Conservation (phyloP, 805 yeast species). For the Zygotorulaspora sp. region DNA sequence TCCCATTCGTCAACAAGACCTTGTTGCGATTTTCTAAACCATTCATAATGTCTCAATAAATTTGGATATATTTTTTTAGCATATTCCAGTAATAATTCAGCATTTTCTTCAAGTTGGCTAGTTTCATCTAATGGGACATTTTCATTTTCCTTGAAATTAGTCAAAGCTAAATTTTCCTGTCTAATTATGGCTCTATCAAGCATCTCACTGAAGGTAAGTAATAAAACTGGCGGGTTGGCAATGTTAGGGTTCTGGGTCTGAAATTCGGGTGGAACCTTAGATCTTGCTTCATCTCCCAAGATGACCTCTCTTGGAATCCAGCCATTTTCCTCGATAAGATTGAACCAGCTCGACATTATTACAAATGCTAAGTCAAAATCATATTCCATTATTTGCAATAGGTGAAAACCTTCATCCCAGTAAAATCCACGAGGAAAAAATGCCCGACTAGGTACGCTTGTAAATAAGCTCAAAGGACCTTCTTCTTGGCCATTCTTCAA, state of each 20-base stretch:
- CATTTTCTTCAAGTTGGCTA: conserved; percentile 50
- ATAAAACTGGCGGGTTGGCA: conserved; percentile 93
- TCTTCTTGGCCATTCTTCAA: conserved; percentile 53
- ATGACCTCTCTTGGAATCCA: conserved; percentile 98
- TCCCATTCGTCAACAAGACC: conserved; percentile 74
- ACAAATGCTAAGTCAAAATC: conserved; percentile 80
- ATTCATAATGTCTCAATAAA: conserved; percentile 69
- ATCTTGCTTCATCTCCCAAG: conserved; percentile 84
- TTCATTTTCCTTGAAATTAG: conserved; percentile 23
- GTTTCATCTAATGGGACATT: conserved; percentile 37
- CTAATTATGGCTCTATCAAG: conserved; percentile 42
- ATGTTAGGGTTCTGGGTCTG: conserved; percentile 80
- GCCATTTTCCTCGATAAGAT: conserved; percentile 79
- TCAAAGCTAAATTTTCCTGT: conserved; percentile 10
- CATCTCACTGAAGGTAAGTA: conserved; percentile 63
- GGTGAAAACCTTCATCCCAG: conserved; percentile 98
- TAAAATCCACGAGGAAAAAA: conserved; percentile 95
- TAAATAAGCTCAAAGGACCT: conserved; percentile 73
- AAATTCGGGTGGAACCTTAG: conserved; percentile 80
- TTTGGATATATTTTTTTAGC: conserved; percentile 70
- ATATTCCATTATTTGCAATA: conserved; percentile 73
- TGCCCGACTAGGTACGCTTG: conserved; percentile 87
- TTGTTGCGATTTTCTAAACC: conserved; percentile 77
- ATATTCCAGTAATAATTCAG: conserved; percentile 54
- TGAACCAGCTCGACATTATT: conserved; percentile 82